Evolutionary conservation across 192 early-diverging fungal genomes (phyloP), one percentile per base, ranked within the genome.

Genomic region (Coemansia guatemalensis): DNA sequence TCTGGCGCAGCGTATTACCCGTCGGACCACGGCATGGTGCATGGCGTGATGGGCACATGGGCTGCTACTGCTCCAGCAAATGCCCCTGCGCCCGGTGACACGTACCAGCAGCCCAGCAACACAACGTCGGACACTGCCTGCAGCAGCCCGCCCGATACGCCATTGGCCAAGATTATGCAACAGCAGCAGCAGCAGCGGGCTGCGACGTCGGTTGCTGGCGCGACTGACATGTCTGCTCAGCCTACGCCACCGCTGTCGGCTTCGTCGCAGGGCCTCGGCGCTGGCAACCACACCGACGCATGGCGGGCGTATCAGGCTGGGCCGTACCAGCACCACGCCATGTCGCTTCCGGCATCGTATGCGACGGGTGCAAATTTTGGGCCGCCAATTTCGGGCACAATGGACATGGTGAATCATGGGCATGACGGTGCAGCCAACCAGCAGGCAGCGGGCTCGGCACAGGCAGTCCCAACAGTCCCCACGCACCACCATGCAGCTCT

Each of bases 181-280:
- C 70, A 78, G 63, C 75, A 72, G 29, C 56, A 60, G n/a, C 59
- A 56, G 56, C 55, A 52, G 48, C 53, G 20, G 32, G 11, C 51
- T 20, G n/a, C 48, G 18, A 20, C 49, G 17, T 57, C 64, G 32
- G 56, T 48, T 0, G 25, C 48, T 33, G 62, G 62, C 44, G 61
- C 49, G 23, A 48, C n/a, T 18, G 50, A 41, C 3, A 53, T 68
- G 53, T 48, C 58, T 0, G 58, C 70, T 4, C 75, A 78, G 50
- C 75, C 70, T n/a, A 78, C 75, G 22, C 75, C 75, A 18, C 70
- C 75, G 55, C 75, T 65, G 24, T 73, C 75, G 4, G 75, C 75
- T 3, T 57, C 64, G 22, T 68, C 75, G 35, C 68, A 77, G 32
- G 69, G 69, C 20, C 57, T 74, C 56, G 9, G 35, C 9, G 11